These are phyloP conservation scores for Thymus quinquecostatus DNA, from an alignment of 257 asterid species.

Conservation along the genomic window DNA sequence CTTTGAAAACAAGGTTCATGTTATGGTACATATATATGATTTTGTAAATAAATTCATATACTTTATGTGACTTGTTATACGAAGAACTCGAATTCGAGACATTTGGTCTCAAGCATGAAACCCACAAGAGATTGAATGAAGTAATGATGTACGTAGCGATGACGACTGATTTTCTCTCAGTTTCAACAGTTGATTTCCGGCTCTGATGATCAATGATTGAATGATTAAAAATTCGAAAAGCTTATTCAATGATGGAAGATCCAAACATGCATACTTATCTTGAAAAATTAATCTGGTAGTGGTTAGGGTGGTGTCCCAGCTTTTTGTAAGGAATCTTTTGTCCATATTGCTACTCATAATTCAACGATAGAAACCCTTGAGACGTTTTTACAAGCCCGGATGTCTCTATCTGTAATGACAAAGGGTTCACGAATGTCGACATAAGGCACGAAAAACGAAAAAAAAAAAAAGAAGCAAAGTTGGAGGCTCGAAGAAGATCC, in stretches of 20 bases:
- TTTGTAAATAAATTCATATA: background rate
- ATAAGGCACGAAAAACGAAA: background rate
- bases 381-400: background rate
- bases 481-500: constrained; percentile 13
- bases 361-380: background rate
- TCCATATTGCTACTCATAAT: constrained; percentile 15
- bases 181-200: background rate
- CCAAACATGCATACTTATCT: constrained; percentile 5
- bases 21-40: background rate
- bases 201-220: background rate
- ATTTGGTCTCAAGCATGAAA: too few species aligned
- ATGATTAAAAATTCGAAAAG: background rate
- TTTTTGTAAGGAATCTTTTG: constrained; percentile 9
- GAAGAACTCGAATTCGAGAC: too few species aligned
- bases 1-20: constrained; percentile 38
- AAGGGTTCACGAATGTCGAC: background rate
- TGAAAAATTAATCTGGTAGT: background rate
- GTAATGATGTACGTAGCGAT: background rate
- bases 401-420: constrained; percentile 18
- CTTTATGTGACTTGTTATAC: too few species aligned
- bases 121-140: background rate
- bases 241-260: background rate
- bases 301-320: constrained; percentile 16
- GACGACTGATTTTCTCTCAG: background rate
- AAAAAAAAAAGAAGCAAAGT: constrained; percentile 1